Base-by-base conservation (phyloP, 2,329 filamentous ascomycete genomes). In the Aspergillus quadrilineatus region DNA sequence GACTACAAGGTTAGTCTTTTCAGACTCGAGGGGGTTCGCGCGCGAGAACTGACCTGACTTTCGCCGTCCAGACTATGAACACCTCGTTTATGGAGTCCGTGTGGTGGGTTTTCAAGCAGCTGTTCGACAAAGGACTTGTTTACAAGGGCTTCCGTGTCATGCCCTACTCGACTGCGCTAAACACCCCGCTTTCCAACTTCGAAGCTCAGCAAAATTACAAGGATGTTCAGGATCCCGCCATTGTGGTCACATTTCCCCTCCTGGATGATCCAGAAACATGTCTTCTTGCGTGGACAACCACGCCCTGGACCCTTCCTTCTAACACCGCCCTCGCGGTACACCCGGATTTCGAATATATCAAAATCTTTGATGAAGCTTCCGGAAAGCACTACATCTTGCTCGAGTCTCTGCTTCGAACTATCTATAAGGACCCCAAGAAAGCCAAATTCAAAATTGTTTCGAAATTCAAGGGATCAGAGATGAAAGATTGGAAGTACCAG, bases 371-470 rank as follows among this genome's bases (percentile, higher is more conserved):
- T 65, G 88, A 93, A 69, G 85, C 85, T 58, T 88, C 89, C 0
- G 89, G 89, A 30, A 93, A 92, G 71, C 84, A 92, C 66, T 96
- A 92, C 71, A 87, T 96, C 59, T 81, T 96, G 39, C 80, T 96
- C 22, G 92, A 97, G 71, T 85, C 89, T 55, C 82, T 94, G 34
- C 80, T 97, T 32, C 82, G 83, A 56, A 93, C 89, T 4, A 80
- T 97, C 2, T 97, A 96, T 79, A 97, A 97, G 74, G 91, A 96
- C 64, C 89, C 89, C 6, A 97, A 96, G 79, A 96, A 96, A 79
- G 92, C 92, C 49, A 95, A 96, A 72, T 96, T 87, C 77, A 91
- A 90, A 79, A 81, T 94, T 50, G 71, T 96, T 12, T 83, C 89
- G 61, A 92, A 89, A 68, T 76, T 95, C 64, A 89, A 87, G 75